Percentiles rank a stretch among this genome's conserved stretches.
phyloP scores from a whole-genome alignment of 1,139 yeast species.

The Geotrichum klebahnii region DNA sequence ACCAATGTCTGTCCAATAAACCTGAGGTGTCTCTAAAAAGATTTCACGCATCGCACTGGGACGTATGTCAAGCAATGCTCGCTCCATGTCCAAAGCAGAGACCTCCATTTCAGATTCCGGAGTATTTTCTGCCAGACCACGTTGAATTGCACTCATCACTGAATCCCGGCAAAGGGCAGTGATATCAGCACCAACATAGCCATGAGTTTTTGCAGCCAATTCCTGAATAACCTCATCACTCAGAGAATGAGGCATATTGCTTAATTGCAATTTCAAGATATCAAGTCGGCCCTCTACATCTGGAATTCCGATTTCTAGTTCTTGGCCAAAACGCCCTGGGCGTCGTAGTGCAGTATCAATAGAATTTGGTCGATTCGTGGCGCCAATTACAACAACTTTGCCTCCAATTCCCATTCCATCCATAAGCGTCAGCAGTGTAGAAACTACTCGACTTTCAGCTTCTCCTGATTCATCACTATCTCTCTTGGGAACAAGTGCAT shows the following conservation, averaged over 20 bases:
- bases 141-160: conserved; percentile 74
- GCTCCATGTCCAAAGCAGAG: conserved; percentile 52
- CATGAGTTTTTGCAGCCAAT: conserved; percentile 80
- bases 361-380: conserved; percentile 96
- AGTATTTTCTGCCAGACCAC: conserved; percentile 46
- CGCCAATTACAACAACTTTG: conserved; percentile 71
- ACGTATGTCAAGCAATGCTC: conserved; percentile 69
- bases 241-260: conserved; percentile 61
- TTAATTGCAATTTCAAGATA: conserved; percentile 62
- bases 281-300: conserved; percentile 93
- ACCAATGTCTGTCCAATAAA: conserved; percentile 91
- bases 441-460: conserved; percentile 83
- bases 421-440: conserved; percentile 81
- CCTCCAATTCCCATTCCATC: conserved; percentile 78
- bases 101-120: conserved; percentile 43
- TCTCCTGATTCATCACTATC: conserved; percentile 83
- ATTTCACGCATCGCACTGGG: conserved; percentile 98
- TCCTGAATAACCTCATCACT: conserved; percentile 49
- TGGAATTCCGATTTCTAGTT: conserved; percentile 96
- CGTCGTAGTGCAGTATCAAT: conserved; percentile 98
- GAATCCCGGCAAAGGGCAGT: conserved; percentile 84
- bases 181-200: conserved; percentile 95
- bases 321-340: conserved; percentile 98
- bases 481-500: conserved; percentile 80
- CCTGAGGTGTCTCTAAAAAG: conserved; percentile 88